Evolutionary conservation across 2,329 filamentous ascomycete genomes (phyloP), one percentile per base, ranked within the genome.

Genomic region (Fusarium austroafricanum): DNA sequence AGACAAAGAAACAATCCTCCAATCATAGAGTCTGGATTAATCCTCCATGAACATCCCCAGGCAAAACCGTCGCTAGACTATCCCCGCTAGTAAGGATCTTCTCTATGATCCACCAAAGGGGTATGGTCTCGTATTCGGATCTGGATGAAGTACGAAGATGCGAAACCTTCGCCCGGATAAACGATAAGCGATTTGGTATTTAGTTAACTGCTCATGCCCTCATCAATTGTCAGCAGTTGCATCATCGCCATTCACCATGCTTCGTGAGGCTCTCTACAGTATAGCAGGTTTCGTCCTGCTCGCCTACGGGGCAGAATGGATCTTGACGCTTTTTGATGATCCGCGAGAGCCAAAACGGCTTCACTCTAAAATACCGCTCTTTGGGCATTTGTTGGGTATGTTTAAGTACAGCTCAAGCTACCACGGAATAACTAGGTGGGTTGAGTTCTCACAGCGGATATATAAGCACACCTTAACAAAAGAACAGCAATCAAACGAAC

Each of bases 311-410:
- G 14, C 35, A 39, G 70, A 72, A 56, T 67, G 67, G 61, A 38
- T 64, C 3, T 28, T 73, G 3, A 55, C 50, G 0, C 40, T 73
- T 0, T 65, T 68, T 12, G 70, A 73, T 15, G 70, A 73, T 40
- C 54, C 68, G 2, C 42, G 63, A 1, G 71, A 73, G 10, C 71
- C 71, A 1, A 61, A 58, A 10, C 56, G 70, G 11, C 15, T 73
- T 0, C 65, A 55, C 3, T 42, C 68, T 1, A 57, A 35, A 11
- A 52, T 73, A 12, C 71, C 71, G 2, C 39, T 73, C 12, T 51
- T 73, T 39, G 71, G 71, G 1, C 70, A 73, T 10, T 6, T 71
- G 2, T 31, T 68, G 9, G 70, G 70, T 4, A 56, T 71, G 60
- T 45, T 71, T 2, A 47, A 44, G 26, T 44, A 70, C n/a, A 66